Conservation (phyloP, 2,329 filamentous ascomycete species). For the Verticillium zaregamsianum region DNA sequence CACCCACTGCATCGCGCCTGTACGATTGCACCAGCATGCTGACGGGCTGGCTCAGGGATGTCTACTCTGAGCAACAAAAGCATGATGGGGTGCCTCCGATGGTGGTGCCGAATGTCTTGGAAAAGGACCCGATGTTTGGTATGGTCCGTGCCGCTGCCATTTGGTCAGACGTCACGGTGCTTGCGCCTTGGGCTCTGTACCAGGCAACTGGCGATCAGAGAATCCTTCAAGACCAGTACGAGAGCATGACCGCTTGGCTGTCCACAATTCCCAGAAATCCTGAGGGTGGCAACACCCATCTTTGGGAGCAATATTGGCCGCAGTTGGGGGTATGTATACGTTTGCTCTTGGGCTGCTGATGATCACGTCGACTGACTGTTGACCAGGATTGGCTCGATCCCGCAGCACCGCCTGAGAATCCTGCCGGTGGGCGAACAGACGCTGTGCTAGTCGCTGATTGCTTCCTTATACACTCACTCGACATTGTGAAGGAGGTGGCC, state of each 20-base stretch:
- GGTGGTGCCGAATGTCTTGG: not conserved
- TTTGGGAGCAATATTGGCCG: no score
- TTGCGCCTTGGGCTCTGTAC: constrained; percentile 5
- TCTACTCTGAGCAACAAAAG: not conserved
- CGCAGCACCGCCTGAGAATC: constrained; percentile 20
- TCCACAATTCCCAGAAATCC: not conserved
- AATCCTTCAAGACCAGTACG: constrained; percentile 4
- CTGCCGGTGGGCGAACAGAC: constrained; percentile 20
- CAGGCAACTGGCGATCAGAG: constrained; percentile 1
- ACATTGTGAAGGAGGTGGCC: not conserved
- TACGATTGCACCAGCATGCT: constrained; percentile 49
- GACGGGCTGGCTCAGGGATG: not conserved
- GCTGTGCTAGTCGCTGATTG: constrained; percentile 23
- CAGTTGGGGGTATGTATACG: no score
- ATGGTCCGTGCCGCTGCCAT: not conserved
- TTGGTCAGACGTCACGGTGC: constrained; percentile 7
- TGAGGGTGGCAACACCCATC: not conserved
- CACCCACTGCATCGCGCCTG: constrained; percentile 46
- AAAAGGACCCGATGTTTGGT: no score
- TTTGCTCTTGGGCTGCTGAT: no score
- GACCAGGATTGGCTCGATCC: constrained; percentile 25
- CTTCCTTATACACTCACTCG: constrained; percentile 18
- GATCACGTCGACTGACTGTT: not conserved
- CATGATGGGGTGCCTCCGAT: not conserved
- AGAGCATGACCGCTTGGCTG: constrained; percentile 3